A percentile compares a stretch with the other conserved stretches of the same genome.
Conservation (phyloP, 192 early-diverging fungal genomes). For the Backusella liffmaniae region DNA sequence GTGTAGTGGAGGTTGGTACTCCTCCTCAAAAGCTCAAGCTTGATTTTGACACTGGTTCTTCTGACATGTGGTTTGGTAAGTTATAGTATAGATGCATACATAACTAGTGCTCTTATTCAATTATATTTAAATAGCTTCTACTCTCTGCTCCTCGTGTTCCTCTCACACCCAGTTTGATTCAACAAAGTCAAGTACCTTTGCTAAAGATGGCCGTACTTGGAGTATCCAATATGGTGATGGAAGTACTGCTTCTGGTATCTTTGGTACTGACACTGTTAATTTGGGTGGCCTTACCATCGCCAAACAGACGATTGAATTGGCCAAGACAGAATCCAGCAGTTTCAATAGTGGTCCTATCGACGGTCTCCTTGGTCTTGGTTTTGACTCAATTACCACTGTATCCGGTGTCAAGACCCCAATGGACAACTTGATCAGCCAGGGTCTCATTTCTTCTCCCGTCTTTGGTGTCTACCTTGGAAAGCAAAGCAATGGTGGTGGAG, state of each 20-base stretch:
- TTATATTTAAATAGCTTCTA: constrained; percentile 23
- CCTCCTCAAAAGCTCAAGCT: constrained; percentile 68
- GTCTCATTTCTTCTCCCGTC: constrained; percentile 50
- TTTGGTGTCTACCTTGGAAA: constrained; percentile 62
- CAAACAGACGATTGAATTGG: constrained; percentile 62
- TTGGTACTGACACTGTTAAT: constrained; percentile 53
- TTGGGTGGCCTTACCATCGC: constrained; percentile 59
- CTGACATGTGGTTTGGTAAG: constrained; percentile 62
- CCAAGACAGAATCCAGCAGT: constrained; percentile 54
- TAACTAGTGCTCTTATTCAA: background rate
- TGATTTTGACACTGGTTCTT: constrained; percentile 72
- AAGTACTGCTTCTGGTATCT: constrained; percentile 43
- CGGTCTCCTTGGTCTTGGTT: constrained; percentile 66
- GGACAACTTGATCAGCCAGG: constrained; percentile 56
- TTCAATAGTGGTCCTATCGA: constrained; percentile 59
- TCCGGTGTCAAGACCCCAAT: constrained; percentile 52
- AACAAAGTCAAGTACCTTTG: constrained; percentile 42
- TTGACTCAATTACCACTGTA: constrained; percentile 46
- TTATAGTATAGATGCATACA: background rate
- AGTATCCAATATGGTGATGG: constrained; percentile 65
- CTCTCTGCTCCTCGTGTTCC: constrained; percentile 23
- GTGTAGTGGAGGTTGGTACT: constrained; percentile 59
- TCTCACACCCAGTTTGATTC: constrained; percentile 39
- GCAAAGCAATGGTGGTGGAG: constrained; percentile 41
- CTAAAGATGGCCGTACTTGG: constrained; percentile 57